phyloP scores from a whole-genome alignment of 2,329 filamentous ascomycete species.

The Penicillium occitanis region DNA sequence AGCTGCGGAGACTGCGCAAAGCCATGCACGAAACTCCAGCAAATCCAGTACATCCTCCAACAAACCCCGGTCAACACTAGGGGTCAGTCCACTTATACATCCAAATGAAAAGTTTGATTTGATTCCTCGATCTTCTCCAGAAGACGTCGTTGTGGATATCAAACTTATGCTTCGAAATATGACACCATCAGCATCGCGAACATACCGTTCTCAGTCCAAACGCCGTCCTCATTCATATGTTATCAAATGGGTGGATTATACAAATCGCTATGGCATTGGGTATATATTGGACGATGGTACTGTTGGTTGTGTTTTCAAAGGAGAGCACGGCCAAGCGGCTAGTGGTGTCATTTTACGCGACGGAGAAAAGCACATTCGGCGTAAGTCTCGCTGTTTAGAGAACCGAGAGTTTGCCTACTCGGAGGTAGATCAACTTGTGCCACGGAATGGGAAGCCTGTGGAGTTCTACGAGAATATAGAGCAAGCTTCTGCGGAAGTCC shows the following conservation, averaged over 20 bases:
- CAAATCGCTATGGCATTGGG: slow-evolving; percentile 53
- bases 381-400: slow-evolving; percentile 43
- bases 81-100: slow-evolving; percentile 40
- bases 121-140: slow-evolving; percentile 40
- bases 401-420: slow-evolving; percentile 37
- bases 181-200: slow-evolving; percentile 33
- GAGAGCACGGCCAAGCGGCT: slow-evolving; percentile 45
- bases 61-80: slow-evolving; percentile 38
- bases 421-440: slow-evolving; percentile 47
- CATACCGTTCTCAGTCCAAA: slow-evolving; percentile 27
- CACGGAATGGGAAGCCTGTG: slow-evolving; percentile 42
- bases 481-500: slow-evolving; percentile 32
- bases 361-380: slow-evolving; percentile 48
- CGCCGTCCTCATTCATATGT: slow-evolving; percentile 46
- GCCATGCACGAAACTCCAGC: slow-evolving; percentile 24
- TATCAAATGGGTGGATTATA: slow-evolving; percentile 56
- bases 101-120: slow-evolving; percentile 38
- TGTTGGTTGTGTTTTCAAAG: slow-evolving; percentile 52
- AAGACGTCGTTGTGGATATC: slow-evolving; percentile 41
- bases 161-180: slow-evolving; percentile 41
- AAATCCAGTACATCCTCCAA: slow-evolving; percentile 32
- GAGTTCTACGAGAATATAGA: slow-evolving; percentile 52
- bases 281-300: slow-evolving; percentile 54
- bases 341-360: slow-evolving; percentile 49
- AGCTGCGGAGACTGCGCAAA: background rate